Evolutionary conservation across 352 stramenopile species (phyloP), one percentile per base, ranked within the genome.

Genomic region (Pythium aristosporum): DNA sequence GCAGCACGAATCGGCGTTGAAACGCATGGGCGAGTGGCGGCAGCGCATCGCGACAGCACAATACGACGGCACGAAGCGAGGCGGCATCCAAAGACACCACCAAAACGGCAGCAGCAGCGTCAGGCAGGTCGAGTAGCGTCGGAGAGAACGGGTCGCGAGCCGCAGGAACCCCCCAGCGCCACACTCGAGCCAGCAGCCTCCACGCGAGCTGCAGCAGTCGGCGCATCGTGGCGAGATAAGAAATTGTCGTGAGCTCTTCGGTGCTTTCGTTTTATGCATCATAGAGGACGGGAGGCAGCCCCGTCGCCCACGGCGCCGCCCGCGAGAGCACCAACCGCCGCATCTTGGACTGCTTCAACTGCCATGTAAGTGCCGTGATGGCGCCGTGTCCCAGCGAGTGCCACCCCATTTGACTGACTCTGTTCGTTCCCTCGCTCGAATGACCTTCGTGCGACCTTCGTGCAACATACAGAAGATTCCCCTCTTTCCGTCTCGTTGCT

Each of bases 401-500:
- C 6, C 34, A 39, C 34, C 34, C 8, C 34, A 1, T 13, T 39
- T 39, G 4, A 39, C 34, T 39, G 34, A 39, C 34, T 10, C 8
- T 13, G 8, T 13, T 39, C 8, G 2, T 15, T 39, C 34, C 34
- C 39, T 23, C 28, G 30, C 7, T 43, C 18, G 20, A 23, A 23
- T 46, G 39, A 46, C 39, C 5, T 20, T 54, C 18, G 16, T 18
- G 44, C 13, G 6, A 62, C 56, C 56, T 62, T 62, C 56, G 30
- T 53, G 42, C 56, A 44, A 62, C 56, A 42, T 48, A 6, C 7
- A 1, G 21, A 46, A 20, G 39, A 46, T 46, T 46, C 21, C 39
- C 39, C 5, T 39, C 3, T 39, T 39, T 39, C 34, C 39, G 2
- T 11, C 39, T 21, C 13, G 39, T 9, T n/a, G 5, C 13, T 16